Evolutionary conservation across 768 basidiomycete genomes (phyloP), one percentile per base, ranked within the genome.

Genomic region (Inosperma sp.): DNA sequence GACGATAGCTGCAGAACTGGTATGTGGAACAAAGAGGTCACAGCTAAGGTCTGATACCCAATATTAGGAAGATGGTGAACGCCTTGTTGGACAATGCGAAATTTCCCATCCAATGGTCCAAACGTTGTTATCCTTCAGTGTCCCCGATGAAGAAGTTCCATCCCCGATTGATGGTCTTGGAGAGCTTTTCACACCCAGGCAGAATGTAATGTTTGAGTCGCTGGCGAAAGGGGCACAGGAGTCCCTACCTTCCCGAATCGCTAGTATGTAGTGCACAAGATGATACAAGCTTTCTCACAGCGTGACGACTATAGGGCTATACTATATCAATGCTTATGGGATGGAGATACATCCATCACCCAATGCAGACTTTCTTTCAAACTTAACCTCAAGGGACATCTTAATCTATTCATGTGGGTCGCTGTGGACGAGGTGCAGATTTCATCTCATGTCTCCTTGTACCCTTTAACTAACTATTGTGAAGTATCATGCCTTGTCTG

Each of bases 381-480:
- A 79, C 45, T 70, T 95, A 8, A 67, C 69, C 3, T 69, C 74
- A 25, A 78, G 78, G 49, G 80, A 88, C 55, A 71, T 86, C 2
- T 71, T 97, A 23, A 82, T 97, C 2, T 96, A 95, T 64, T 93
- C 91, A 3, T 93, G 93, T 62, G 93, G 93, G 5, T 95, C 93
- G 2, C 71, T 97, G 7, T 97, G 91, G 91, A 97, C 93, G 12
- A 92, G 88, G 90, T 84, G 2, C n/a, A 30, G 30, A 8, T 5
- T 33, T 17, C 16, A 21, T 26, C 22, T 17, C 21, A 49, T 14
- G 33, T 25, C 10, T n/a, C n/a, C 31, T 22, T 7, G 30, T 17
- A 8, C n/a, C 31, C 2, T 14, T 30, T 22, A 25, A 31, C 22
- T 21, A 16, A 4, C 45, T 21, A 87, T 86, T 54, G 86, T 93